These are phyloP conservation scores for Cucumis cinereus DNA, from an alignment of 306 rosid species.

Conservation along the genomic window DNA sequence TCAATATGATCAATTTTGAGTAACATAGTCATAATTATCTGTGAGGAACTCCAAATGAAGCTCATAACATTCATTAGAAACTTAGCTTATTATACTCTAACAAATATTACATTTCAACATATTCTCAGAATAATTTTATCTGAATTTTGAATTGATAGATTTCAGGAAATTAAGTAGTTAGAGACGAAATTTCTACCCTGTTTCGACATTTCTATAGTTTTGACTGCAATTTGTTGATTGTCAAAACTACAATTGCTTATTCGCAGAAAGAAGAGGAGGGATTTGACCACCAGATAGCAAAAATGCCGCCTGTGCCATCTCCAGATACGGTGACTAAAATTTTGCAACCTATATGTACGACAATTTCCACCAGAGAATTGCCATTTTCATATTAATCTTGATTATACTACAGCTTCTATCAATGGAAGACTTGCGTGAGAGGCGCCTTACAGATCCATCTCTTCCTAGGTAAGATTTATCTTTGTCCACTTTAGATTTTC, in stretches of 20 bases:
- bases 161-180: background rate
- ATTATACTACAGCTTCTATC: conserved; percentile 50
- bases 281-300: conserved; percentile 56
- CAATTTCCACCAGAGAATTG: background rate
- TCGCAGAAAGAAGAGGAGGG: conserved; percentile 70
- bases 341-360: background rate
- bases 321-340: conserved; percentile 54
- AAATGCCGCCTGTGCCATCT: conserved; percentile 56
- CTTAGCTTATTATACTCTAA: background rate
- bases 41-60: background rate
- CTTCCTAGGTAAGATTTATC: conserved; percentile 58
- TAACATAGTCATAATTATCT: background rate
- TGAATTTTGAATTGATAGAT: background rate
- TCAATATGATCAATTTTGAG: background rate
- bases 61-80: background rate
- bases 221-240: background rate
- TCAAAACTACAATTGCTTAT: background rate
- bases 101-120: background rate
- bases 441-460: conserved; percentile 65
- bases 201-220: background rate
- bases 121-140: background rate
- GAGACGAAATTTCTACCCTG: background rate
- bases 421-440: conserved; percentile 75
- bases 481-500: background rate
- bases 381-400: conserved; percentile 2